These are phyloP conservation scores for Huntiella decipiens DNA, from an alignment of 2,329 filamentous ascomycete species.

Conservation along the genomic window DNA sequence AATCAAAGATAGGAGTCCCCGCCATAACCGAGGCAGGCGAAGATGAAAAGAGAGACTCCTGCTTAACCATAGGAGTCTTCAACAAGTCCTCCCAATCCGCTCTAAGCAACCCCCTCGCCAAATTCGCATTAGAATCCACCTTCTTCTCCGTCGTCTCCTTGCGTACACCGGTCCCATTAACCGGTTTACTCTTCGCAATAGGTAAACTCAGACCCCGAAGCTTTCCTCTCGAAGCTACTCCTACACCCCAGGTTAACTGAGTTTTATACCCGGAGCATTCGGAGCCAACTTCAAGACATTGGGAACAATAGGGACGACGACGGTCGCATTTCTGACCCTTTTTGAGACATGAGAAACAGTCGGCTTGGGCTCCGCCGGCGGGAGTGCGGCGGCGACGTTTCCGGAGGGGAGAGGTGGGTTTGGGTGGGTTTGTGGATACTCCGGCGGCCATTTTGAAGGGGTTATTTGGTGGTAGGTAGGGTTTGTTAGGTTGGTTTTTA, in stretches of 20 bases:
- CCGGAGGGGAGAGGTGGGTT: slow-evolving; percentile 28
- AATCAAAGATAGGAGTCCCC: neutral
- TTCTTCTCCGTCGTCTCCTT: slow-evolving; percentile 23
- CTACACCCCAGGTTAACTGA: slow-evolving; percentile 88
- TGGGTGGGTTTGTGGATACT: slow-evolving; percentile 32
- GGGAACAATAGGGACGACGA: slow-evolving; percentile 81
- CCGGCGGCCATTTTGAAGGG: slow-evolving; percentile 10
- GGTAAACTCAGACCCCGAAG: slow-evolving; percentile 69
- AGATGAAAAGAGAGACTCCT: neutral
- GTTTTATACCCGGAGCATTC: slow-evolving; percentile 96
- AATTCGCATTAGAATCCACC: neutral
- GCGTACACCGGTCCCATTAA: slow-evolving; percentile 21
- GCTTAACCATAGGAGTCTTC: neutral
- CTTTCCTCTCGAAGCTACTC: slow-evolving; percentile 88
- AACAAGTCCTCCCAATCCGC: neutral
- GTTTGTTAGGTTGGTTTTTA: neutral
- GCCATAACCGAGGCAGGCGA: neutral
- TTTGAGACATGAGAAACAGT: slow-evolving; percentile 87
- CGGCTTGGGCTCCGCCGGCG: slow-evolving; percentile 73
- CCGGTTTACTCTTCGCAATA: slow-evolving; percentile 33
- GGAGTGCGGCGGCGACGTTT: slow-evolving; percentile 69
- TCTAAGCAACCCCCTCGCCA: neutral
- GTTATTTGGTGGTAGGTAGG: neutral
- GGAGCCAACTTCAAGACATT: slow-evolving; percentile 77
- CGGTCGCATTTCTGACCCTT: slow-evolving; percentile 74